Evolutionary conservation across 2,329 filamentous ascomycete genomes (phyloP).

Genomic region (Monilinia fructicola): DNA sequence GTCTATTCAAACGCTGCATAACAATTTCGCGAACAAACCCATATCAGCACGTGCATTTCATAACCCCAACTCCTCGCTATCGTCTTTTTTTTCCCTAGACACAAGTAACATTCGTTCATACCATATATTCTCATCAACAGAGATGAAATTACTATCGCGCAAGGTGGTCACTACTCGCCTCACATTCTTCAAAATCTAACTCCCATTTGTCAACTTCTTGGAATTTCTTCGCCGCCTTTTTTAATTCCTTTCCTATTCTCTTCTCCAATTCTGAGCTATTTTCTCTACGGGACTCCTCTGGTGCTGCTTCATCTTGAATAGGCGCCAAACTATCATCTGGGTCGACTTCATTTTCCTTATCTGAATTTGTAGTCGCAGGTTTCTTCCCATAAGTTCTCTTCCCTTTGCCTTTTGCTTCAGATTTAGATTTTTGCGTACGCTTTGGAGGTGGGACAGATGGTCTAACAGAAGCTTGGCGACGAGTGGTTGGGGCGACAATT

Average conservation of each 20-base stretch:
- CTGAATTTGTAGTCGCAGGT: slow-evolving; percentile 46
- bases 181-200: slow-evolving; percentile 65
- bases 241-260: slow-evolving; percentile 49
- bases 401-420: slow-evolving; percentile 32
- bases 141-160: background rate
- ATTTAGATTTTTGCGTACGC: slow-evolving; percentile 22
- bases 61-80: slow-evolving; percentile 17
- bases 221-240: slow-evolving; percentile 61
- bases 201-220: slow-evolving; percentile 69
- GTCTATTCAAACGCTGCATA: background rate
- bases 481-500: slow-evolving; percentile 43
- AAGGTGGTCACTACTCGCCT: slow-evolving; percentile 46
- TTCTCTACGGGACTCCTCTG: slow-evolving; percentile 32
- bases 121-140: background rate
- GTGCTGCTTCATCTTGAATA: slow-evolving; percentile 46
- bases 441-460: slow-evolving; percentile 13
- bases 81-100: background rate
- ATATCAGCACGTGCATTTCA: background rate
- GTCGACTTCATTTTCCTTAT: slow-evolving; percentile 57
- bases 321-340: slow-evolving; percentile 47
- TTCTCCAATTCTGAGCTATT: slow-evolving; percentile 44
- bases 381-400: slow-evolving; percentile 47
- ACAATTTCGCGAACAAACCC: background rate
- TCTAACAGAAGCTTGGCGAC: slow-evolving; percentile 29
- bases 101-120: background rate